A percentile compares a stretch with the other conserved stretches of the same genome.
Conservation (phyloP, 225 moss, liverwort and hornwort species). For the Neckera pumila region DNA sequence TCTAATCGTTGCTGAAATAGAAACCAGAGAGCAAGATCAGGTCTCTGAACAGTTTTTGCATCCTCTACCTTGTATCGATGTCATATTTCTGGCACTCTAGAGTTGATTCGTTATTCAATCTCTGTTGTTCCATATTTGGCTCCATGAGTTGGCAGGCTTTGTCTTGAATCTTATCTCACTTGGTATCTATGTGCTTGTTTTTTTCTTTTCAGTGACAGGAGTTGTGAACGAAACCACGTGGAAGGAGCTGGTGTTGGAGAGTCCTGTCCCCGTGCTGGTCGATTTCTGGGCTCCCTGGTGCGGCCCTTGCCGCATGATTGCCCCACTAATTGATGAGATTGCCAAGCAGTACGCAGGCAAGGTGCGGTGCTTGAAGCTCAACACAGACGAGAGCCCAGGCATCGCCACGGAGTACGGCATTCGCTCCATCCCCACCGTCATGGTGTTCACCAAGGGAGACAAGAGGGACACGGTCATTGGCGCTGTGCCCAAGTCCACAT, state of each 20-base stretch:
- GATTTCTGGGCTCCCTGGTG: constrained; percentile 99
- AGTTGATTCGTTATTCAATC: neutral
- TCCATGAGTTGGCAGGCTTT: neutral
- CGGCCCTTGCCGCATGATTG: constrained; percentile 95
- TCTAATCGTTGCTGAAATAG: too few species aligned
- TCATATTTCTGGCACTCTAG: neutral
- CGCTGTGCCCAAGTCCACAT: constrained; percentile 75
- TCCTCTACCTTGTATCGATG: neutral
- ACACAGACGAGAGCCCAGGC: constrained; percentile 79
- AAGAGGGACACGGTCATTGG: constrained; percentile 90
- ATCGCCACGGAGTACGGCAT: constrained; percentile 89
- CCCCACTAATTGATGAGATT: constrained; percentile 78
- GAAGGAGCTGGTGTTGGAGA: constrained; percentile 57
- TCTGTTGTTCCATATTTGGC: neutral
- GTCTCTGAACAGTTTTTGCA: neutral
- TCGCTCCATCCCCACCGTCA: constrained; percentile 89
- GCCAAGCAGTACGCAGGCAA: constrained; percentile 72
- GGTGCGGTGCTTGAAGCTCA: constrained; percentile 82
- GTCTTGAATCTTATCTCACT: neutral
- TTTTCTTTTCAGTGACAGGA: constrained; percentile 31
- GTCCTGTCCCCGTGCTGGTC: constrained; percentile 68
- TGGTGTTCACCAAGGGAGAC: constrained; percentile 81
- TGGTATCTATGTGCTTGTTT: neutral
- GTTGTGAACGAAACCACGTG: constrained; percentile 59
- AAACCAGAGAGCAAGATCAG: neutral